Conservation (phyloP, 2,329 filamentous ascomycete genomes). For the Paecilomyces variotii region DNA sequence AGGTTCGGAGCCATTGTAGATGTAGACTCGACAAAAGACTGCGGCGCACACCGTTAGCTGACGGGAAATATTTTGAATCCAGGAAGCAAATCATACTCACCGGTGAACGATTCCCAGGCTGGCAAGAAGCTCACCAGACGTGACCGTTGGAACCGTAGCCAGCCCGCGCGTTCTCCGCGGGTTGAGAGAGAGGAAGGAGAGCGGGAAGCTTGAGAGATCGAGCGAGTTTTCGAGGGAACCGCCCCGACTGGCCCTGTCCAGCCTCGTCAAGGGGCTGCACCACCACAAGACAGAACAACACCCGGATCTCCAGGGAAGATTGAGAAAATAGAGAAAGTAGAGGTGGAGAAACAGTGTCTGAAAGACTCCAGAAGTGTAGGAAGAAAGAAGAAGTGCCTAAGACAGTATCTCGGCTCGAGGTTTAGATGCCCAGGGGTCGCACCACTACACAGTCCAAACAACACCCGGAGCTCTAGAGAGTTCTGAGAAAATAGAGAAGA, state of each 20-base stretch:
- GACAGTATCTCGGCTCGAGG: background rate
- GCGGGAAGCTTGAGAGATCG: slow-evolving; percentile 17
- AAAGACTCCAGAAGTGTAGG: background rate
- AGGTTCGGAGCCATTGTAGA: slow-evolving; percentile 26
- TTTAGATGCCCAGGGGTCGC: too few relatives aligned
- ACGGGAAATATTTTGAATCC: slow-evolving; percentile 3
- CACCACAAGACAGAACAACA: slow-evolving; percentile 12
- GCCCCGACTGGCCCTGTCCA: slow-evolving; percentile 14
- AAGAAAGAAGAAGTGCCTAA: background rate
- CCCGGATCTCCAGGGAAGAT: slow-evolving; percentile 6
- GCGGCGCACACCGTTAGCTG: slow-evolving; percentile 15
- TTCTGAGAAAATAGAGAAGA: too few relatives aligned
- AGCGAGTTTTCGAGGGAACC: slow-evolving; percentile 18
- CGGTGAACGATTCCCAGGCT: slow-evolving; percentile 14
- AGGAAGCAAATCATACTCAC: slow-evolving; percentile 13
- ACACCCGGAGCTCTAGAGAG: too few relatives aligned
- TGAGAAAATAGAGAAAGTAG: too few relatives aligned
- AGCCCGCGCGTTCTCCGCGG: slow-evolving; percentile 23
- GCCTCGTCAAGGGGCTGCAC: slow-evolving; percentile 14
- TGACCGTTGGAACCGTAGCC: slow-evolving; percentile 23
- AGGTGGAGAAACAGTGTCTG: too few relatives aligned
- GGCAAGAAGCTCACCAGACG: slow-evolving; percentile 22
- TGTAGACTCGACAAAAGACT: slow-evolving; percentile 3
- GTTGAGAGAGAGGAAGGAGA: slow-evolving; percentile 17
- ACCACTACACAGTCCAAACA: too few relatives aligned